Base-by-base conservation (phyloP, 2,329 filamentous ascomycete genomes). In the Talaromyces sp. region DNA sequence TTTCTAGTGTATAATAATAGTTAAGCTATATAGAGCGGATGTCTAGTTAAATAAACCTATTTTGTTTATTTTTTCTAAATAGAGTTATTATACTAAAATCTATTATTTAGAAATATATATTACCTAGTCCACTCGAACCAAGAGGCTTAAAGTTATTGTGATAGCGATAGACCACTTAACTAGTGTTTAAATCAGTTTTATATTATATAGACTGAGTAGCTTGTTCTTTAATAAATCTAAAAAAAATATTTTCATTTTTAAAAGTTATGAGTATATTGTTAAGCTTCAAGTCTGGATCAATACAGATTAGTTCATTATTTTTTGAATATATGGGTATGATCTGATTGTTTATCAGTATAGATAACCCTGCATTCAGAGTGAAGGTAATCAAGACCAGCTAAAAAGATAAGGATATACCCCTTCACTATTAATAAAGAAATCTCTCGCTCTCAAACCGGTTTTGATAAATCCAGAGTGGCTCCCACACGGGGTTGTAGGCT, bases 221-320 rank as follows among this genome's bases (percentile, higher is more conserved):
- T 67, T 66, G 66, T 72, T 75, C 59, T 68, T 68, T 73, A 71
- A 78, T 44, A 32, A 62, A 59, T 3, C 36, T 60, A 71, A 66
- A 58, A 61, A 65, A 63, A 59, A 57, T 44, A 3, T 22, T 22
- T 32, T 60, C 53, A 42, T 81, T 76, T 0, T 62, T 53, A 44
- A 79, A 75, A 8, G 71, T 71, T 30, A 81, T 72, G 72, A 82
- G 77, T 51, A 82, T 78, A 51, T 82, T 82, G 59, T 79, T 76
- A 2, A 76, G 74, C 63, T 79, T 80, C 28, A 82, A 78, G 65
- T 77, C 75, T 78, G 52, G 59, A 61, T 22, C 22, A 22, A 22
- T 22, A 22, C 22, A 2, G 22, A 22, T 22, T 22, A 22, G 22
- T 22, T 22, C 22, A 22, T 22, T 22, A 22, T 22, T 22, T 22